Base-by-base conservation (phyloP, 2,329 filamentous ascomycete genomes). In the Aspergillus jensenii region DNA sequence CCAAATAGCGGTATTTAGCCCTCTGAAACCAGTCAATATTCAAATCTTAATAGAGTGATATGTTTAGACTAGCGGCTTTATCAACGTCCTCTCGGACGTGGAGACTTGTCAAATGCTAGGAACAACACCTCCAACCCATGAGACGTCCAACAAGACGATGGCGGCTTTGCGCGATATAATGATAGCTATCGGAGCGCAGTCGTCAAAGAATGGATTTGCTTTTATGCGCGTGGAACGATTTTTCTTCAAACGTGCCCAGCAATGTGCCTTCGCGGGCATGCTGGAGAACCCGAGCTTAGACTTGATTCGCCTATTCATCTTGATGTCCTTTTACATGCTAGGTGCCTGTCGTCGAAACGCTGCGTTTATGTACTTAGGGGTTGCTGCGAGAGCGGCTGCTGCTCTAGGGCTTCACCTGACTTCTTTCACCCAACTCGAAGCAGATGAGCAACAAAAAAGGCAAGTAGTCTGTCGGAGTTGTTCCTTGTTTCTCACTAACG, bases 331-430 rank as follows among this genome's bases (percentile, higher is more conserved):
- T 60, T 86, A 84, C 62, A 82, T 85, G 78, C 76, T 85, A 3
- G 83, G 82, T 0, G 81, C 82, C 4, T 86, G 84, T 52, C 81
- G 82, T 33, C 76, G 84, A 8, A 86, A 86, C 56, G 78, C 84
- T 0, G 84, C 84, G 0, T 87, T 85, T 53, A 86, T 87, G 82
- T 87, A 87, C 55, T 68, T 87, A 2, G 84, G 84, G 0, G 80
- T 87, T 8, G 84, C 85, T 1, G 77, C 81, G 0, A 80, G 83
- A 53, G 82, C 84, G 0, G 84, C 85, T 0, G 80, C 82, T 3
- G 82, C 83, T 0, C 65, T 87, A 0, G 85, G 85, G 0, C 65
- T 87, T 6, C 83, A 87, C 12, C 82, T 86, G 17, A 62, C 59
- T 19, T 68, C 68, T 27, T 55, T 61, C 6, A 61, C 58, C 15